Evolutionary conservation across 192 early-diverging fungal genomes (phyloP), one percentile per base, ranked within the genome.

Genomic region (Coemansia guatemalensis): DNA sequence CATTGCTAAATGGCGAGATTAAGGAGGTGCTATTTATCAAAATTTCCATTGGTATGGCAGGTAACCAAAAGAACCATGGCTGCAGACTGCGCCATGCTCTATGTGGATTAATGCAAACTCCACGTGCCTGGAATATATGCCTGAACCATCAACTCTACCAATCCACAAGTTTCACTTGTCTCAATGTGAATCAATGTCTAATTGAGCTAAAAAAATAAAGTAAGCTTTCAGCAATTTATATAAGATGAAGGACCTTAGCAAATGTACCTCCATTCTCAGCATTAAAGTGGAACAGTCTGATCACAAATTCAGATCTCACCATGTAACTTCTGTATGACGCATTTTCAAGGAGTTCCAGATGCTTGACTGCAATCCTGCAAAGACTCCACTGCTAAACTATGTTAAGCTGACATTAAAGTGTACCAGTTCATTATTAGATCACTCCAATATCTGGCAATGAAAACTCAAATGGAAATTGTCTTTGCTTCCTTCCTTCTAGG

Each of bases 1-100:
- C 50, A n/a, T 62, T 62, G n/a, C 30, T 58, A 22, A 20, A 44
- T 21, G 56, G 56, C 39, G 56, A 49, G 33, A 54, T 64, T 44
- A 53, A 24, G 0, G 53, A 56, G 39, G 41, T 29, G 8, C 39
- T 56, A 8, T 55, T 20, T 33, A 21, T 55, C 17, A n/a, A 63
- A 33, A 48, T 47, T 29, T 41, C 61, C 9, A 41, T 48, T 17
- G 53, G 39, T 3, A 47, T 63, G 52, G 17, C 22, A 41, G 62
- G 52, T 26, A 21, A 48, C 39, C 0, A 26, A 1, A 54, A 55
- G 24, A n/a, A 51, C 12, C 24, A 55, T 1, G 39, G 27, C 5
- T 55, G 53, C 53, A 55, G 29, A 30, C 39, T 55, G 23, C 35
- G 18, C 7, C 23, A 41, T 14, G 39, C 61, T 2, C 33, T 53